These are phyloP conservation scores for Lecanoromycetidae sp. DNA, from an alignment of 2,329 filamentous ascomycete genomes.

Conservation along the genomic window DNA sequence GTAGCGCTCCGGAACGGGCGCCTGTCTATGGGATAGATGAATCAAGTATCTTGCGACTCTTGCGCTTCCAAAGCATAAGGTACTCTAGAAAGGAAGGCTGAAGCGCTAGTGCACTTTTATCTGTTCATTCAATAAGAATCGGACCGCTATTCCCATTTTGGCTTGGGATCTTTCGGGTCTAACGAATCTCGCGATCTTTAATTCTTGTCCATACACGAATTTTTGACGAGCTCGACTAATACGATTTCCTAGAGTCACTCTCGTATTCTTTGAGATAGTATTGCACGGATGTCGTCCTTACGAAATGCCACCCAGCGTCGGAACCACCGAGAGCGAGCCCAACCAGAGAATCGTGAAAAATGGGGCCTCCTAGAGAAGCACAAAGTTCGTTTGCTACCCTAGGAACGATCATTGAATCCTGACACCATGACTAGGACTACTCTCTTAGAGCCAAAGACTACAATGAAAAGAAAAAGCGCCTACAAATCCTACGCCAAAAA, in stretches of 20 bases:
- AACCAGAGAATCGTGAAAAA: slow-evolving; percentile 69
- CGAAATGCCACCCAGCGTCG: slow-evolving; percentile 46
- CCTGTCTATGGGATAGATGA: too few relatives aligned
- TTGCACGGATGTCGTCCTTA: slow-evolving; percentile 14
- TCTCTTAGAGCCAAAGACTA: slow-evolving; percentile 53
- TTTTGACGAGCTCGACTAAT: slow-evolving; percentile 84
- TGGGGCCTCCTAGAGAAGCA: slow-evolving; percentile 92
- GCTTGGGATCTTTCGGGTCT: not conserved
- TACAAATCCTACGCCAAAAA: slow-evolving; percentile 48
- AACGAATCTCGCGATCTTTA: too few relatives aligned
- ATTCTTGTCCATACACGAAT: too few relatives aligned
- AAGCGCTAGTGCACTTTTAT: too few relatives aligned
- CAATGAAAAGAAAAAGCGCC: slow-evolving; percentile 48
- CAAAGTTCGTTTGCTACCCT: slow-evolving; percentile 46
- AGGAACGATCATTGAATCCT: not conserved
- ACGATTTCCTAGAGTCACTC: slow-evolving; percentile 98
- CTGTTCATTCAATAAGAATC: too few relatives aligned
- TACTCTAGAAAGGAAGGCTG: too few relatives aligned
- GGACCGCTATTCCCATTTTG: too few relatives aligned
- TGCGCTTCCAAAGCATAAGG: too few relatives aligned
- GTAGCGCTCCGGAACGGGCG: too few relatives aligned
- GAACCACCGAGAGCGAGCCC: slow-evolving; percentile 80
- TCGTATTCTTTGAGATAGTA: too few relatives aligned
- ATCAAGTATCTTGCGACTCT: too few relatives aligned
- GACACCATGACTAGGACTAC: slow-evolving; percentile 40